Percentiles rank a stretch among this genome's conserved stretches.
phyloP scores from a whole-genome alignment of 371 early-diverging fungal genomes.

The Apophysomyces variabilis region DNA sequence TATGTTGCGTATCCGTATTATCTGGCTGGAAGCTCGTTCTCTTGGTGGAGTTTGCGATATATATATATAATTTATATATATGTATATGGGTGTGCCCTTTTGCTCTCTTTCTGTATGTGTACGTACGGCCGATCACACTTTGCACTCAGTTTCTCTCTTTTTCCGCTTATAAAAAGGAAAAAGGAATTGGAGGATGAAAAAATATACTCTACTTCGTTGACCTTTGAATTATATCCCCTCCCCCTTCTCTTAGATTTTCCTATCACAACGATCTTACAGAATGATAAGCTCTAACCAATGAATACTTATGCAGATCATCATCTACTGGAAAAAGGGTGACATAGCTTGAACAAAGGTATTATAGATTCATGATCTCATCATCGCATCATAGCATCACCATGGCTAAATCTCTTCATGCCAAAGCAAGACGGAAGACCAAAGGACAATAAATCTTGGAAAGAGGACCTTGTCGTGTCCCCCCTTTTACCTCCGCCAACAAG shows the following conservation, averaged over 20 bases:
- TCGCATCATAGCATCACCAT: too few relatives aligned
- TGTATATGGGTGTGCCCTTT: neutral
- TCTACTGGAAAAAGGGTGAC: too few relatives aligned
- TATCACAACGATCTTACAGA: constrained; percentile 5
- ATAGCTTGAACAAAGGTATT: too few relatives aligned
- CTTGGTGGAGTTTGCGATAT: constrained; percentile 1
- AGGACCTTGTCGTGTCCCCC: too few relatives aligned
- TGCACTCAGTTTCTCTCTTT: too few relatives aligned
- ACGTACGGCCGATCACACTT: neutral
- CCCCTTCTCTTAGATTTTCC: neutral
- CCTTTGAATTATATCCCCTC: neutral
- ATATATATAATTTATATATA: neutral
- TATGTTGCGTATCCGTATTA: neutral
- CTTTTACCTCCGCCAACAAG: too few relatives aligned
- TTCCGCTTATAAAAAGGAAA: neutral
- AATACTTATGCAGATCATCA: too few relatives aligned
- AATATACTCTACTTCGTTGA: too few relatives aligned
- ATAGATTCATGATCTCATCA: too few relatives aligned
- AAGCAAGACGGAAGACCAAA: too few relatives aligned
- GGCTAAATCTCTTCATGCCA: too few relatives aligned
- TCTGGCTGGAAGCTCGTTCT: neutral
- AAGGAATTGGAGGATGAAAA: neutral
- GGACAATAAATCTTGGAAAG: too few relatives aligned
- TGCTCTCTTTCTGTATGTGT: neutral
- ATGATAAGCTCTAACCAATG: neutral